phyloP scores from a whole-genome alignment of 1,284 basidiomycete genomes.

The Pyrrhoderma noxium region DNA sequence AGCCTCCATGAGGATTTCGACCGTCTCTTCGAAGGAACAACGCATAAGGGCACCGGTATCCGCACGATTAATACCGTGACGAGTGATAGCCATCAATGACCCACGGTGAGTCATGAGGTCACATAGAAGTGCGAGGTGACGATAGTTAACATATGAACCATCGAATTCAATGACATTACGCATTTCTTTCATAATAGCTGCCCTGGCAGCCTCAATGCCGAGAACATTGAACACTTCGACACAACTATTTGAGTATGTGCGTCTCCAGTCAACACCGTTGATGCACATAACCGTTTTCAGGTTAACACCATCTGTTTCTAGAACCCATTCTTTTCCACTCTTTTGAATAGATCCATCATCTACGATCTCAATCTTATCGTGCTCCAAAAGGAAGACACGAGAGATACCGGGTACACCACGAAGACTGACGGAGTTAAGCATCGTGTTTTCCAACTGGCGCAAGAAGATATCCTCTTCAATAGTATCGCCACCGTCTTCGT shows the following conservation, averaged over 20 bases:
- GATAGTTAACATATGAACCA: slow-evolving; percentile 99
- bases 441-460: slow-evolving; percentile 91
- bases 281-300: slow-evolving; percentile 91
- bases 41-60: slow-evolving; percentile 97
- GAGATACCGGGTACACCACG: slow-evolving; percentile 91
- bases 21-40: slow-evolving; percentile 99
- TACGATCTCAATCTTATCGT: slow-evolving; percentile 72
- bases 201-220: slow-evolving; percentile 96
- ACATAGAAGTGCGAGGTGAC: slow-evolving; percentile 91
- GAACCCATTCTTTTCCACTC: slow-evolving; percentile 83
- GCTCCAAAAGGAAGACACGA: slow-evolving; percentile 89
- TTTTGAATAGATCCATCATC: slow-evolving; percentile 59
- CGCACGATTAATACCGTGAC: slow-evolving; percentile 98
- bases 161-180: slow-evolving; percentile 97
- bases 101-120: slow-evolving; percentile 99
- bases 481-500: slow-evolving; percentile 69
- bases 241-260: slow-evolving; percentile 96
- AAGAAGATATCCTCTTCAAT: slow-evolving; percentile 96
- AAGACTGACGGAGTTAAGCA: slow-evolving; percentile 93
- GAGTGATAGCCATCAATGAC: slow-evolving; percentile 95
- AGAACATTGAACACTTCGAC: slow-evolving; percentile 95
- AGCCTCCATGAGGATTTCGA: slow-evolving; percentile 98
- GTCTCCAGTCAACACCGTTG: slow-evolving; percentile 87
- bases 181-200: slow-evolving; percentile 88
- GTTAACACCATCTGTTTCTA: slow-evolving; percentile 97